Percentiles rank a stretch among this genome's conserved stretches.
Evolutionary conservation across 2,329 filamentous ascomycete species (phyloP).

Genomic region (Capronia americana): DNA sequence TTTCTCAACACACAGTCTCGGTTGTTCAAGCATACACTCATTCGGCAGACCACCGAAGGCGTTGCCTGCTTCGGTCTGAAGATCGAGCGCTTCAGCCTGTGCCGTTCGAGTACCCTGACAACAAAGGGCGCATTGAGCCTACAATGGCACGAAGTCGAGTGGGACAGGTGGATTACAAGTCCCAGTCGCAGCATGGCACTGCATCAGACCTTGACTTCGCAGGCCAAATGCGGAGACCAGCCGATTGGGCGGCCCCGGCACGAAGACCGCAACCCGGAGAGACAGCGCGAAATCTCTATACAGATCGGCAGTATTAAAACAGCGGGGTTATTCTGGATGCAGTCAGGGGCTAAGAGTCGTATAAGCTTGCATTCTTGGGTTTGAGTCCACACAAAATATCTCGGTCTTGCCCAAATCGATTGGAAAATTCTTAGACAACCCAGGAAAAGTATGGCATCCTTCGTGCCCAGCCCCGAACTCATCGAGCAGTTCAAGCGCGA

Average conservation of each 20-base stretch:
- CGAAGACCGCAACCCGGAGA: slow-evolving; percentile 36
- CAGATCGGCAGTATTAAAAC: slow-evolving; percentile 19
- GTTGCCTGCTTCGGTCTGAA: slow-evolving; percentile 8
- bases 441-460: slow-evolving; percentile 26
- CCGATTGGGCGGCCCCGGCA: slow-evolving; percentile 27
- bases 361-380: neutral
- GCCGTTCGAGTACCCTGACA: neutral
- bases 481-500: slow-evolving; percentile 41
- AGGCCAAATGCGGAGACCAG: neutral
- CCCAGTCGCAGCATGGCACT: neutral
- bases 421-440: neutral
- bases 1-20: neutral
- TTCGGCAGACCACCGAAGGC: neutral
- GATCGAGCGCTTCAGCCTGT: slow-evolving; percentile 9
- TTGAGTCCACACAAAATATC: neutral
- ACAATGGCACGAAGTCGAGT: neutral
- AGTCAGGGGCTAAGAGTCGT: slow-evolving; percentile 3
- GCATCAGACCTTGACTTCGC: neutral
- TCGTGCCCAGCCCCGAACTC: slow-evolving; percentile 37
- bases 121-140: neutral
- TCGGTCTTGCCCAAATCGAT: neutral
- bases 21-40: neutral
- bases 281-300: neutral
- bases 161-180: neutral
- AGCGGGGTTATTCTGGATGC: slow-evolving; percentile 2